These are phyloP conservation scores for Calvatia gigantea DNA, from an alignment of 768 basidiomycete species.

Conservation along the genomic window DNA sequence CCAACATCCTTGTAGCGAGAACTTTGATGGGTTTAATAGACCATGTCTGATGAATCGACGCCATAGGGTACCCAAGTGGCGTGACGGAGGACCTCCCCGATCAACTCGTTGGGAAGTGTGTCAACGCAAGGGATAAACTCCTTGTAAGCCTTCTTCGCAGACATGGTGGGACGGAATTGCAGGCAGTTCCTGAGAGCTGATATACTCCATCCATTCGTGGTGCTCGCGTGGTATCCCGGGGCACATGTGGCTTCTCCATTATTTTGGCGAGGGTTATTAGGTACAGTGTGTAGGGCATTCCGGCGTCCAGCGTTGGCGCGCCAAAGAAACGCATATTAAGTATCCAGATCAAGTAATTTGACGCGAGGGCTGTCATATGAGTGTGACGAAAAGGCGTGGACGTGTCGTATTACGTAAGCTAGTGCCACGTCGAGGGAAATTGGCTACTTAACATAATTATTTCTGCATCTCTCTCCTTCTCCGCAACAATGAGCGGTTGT, in stretches of 20 bases:
- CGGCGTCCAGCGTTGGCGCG: no score
- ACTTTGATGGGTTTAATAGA: slow-evolving; percentile 13
- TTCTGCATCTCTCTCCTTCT: slow-evolving; percentile 10
- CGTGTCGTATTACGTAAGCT: slow-evolving; percentile 4
- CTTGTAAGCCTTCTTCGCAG: slow-evolving; percentile 18
- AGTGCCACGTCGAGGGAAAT: slow-evolving; percentile 8
- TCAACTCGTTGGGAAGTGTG: slow-evolving; percentile 27
- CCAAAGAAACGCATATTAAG: no score
- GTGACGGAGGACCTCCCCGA: slow-evolving; percentile 22
- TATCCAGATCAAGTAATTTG: no score
- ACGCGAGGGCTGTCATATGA: no score
- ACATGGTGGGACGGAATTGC: no score
- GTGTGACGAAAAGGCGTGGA: not conserved
- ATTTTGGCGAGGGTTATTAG: no score
- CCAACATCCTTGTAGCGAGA: slow-evolving; percentile 12
- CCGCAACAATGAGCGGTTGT: slow-evolving; percentile 75
- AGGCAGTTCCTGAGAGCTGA: no score
- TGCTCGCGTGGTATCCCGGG: not conserved
- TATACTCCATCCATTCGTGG: not conserved
- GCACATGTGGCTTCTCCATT: not conserved
- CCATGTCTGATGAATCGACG: slow-evolving; percentile 17
- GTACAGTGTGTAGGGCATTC: no score
- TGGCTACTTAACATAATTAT: not conserved
- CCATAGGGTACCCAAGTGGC: slow-evolving; percentile 23
- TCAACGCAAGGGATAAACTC: slow-evolving; percentile 3